Conservation (phyloP, 2,329 filamentous ascomycete genomes). For the Byssothecium circinans region DNA sequence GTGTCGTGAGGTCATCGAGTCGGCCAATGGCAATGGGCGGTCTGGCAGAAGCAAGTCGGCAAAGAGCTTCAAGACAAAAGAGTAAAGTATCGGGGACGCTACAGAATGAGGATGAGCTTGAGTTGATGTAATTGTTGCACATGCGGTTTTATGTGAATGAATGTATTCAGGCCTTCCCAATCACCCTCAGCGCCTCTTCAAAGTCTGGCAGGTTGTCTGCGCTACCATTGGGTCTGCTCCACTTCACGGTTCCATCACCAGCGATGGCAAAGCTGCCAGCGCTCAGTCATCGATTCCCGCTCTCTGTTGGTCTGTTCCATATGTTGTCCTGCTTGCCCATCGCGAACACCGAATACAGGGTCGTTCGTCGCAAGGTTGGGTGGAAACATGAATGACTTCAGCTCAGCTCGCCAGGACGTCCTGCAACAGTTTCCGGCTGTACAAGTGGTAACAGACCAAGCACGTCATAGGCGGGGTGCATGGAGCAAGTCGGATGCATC, state of each 20-base stretch:
- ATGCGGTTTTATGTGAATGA: too few relatives aligned
- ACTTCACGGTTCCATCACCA: slow-evolving; percentile 54
- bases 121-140: too few relatives aligned
- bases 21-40: not conserved
- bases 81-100: too few relatives aligned
- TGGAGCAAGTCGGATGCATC: not conserved
- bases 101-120: too few relatives aligned
- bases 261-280: slow-evolving; percentile 66
- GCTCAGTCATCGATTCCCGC: slow-evolving; percentile 69
- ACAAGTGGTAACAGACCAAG: not conserved
- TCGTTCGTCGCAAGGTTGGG: slow-evolving; percentile 36
- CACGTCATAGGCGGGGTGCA: slow-evolving; percentile 16
- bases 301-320: slow-evolving; percentile 66
- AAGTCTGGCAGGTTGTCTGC: slow-evolving; percentile 61
- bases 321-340: slow-evolving; percentile 66
- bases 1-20: slow-evolving; percentile 16
- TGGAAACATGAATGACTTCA: slow-evolving; percentile 48
- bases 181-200: slow-evolving; percentile 45
- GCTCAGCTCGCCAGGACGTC: slow-evolving; percentile 47
- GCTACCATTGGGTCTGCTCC: slow-evolving; percentile 51
- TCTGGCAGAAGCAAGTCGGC: not conserved
- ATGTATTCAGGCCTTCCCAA: not conserved
- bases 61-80: too few relatives aligned
- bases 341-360: slow-evolving; percentile 59
- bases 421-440: not conserved